phyloP scores from a whole-genome alignment of 2,329 filamentous ascomycete species.

The Fusarium kyushuense region DNA sequence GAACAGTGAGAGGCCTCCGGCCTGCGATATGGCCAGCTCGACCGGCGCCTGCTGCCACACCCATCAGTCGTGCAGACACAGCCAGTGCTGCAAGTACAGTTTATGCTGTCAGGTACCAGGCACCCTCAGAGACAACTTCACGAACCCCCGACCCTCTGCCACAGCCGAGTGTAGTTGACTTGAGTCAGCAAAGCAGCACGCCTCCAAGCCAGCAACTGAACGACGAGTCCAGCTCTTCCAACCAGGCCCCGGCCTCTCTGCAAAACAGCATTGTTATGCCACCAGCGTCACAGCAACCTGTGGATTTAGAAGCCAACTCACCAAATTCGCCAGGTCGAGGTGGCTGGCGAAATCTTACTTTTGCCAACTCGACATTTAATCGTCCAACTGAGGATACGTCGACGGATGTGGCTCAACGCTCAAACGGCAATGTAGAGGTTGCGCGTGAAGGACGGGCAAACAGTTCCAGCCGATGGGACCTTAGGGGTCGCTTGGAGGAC shows the following conservation, averaged over 20 bases:
- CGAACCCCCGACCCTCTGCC: conserved; percentile 58
- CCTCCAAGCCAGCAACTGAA: conserved; percentile 43
- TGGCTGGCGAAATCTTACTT: conserved; percentile 47
- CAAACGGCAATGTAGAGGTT: conserved; percentile 13
- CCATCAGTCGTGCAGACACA: conserved; percentile 71
- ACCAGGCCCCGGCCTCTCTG: conserved; percentile 33
- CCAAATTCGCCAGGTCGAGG: conserved; percentile 40
- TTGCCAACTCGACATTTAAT: conserved; percentile 30
- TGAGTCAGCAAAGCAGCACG: conserved; percentile 54
- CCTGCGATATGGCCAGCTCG: conserved; percentile 67
- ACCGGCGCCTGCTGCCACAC: conserved; percentile 67
- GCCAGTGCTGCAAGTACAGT: conserved; percentile 73
- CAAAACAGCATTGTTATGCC: conserved; percentile 42
- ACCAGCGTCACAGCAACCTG: conserved; percentile 25
- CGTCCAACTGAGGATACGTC: conserved; percentile 28
- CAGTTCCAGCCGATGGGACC: conserved; percentile 62
- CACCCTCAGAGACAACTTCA: conserved; percentile 64
- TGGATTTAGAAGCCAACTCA: conserved; percentile 49
- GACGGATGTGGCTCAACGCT: conserved; percentile 12
- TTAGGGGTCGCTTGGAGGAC: conserved; percentile 68
- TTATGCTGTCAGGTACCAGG: conserved; percentile 72
- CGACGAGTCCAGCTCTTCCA: conserved; percentile 47
- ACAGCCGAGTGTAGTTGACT: conserved; percentile 47
- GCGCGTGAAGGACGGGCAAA: conserved; percentile 25
- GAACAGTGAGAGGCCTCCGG: conserved; percentile 56